Evolutionary conservation across 441 rosid genomes (phyloP), one percentile per base, ranked within the genome.

Genomic region (Kokia cookei): DNA sequence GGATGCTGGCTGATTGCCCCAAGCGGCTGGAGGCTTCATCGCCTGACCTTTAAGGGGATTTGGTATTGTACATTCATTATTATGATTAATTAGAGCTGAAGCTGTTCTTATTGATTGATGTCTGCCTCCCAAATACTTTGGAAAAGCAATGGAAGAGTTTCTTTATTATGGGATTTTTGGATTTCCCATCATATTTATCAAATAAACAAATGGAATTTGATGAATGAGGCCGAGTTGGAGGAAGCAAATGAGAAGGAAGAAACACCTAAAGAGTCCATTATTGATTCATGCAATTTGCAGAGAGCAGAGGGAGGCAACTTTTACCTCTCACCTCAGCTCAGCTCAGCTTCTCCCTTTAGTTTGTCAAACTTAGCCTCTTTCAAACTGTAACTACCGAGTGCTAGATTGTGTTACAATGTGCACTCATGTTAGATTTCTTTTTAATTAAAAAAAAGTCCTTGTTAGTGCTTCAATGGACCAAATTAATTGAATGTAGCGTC

Each of bases 11-110:
- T 5, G 96, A 95, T 78, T 89, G 98, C 64, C 89, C 81, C 81
- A 93, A 90, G 83, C 93, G 98, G 77, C 87, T 93, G 22, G 96
- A 90, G 82, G 88, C 94, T 75, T 90, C 98, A 0, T 69, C 91
- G 58, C 86, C 86, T 76, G 96, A 93, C 71, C 87, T 93, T 12
- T 93, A 90, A 76, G 91, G 78, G 57, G 85, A 89, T 78, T 67
- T 95, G 97, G 99, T 93, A 88, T 79, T 69, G 54, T 42, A 26
- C 61, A 62, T 14, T 14, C 1, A 14, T 14, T 29, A 60, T 29
- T 29, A 2, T 32, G 7, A 32, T 32, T 13, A 65, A 42, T 65
- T 43, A 43, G 51, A 43, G 69, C 35, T 65, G 35, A 17, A 43
- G 17, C 10, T 1, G 37, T 14, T 42, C 5, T 22, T 22, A 65